Evolutionary conservation across 139 green algal species (phyloP), one percentile per base, ranked within the genome.

Genomic region (Picochlorum sp.): DNA sequence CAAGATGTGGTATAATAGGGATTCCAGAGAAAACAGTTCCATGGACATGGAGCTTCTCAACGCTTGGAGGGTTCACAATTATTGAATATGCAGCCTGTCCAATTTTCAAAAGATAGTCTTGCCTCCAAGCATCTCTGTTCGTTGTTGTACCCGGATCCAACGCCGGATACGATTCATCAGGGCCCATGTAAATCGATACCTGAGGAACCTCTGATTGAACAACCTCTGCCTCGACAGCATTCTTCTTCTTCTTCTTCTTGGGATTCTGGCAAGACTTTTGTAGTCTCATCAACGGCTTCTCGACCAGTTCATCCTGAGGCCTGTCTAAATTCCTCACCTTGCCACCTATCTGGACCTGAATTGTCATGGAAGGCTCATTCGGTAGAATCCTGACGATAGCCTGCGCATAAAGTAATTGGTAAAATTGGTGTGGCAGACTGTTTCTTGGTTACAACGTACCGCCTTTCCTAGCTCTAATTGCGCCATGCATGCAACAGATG

Each of bases 51-150:
- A 81, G 30, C 56, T 78, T 69, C 21, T 82, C 75, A 4, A 84
- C 69, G 2, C 77, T 76, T 5, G 87, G 87, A 57, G 86, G 83
- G 68, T 94, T 94, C 26, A 82, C 16, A 2, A 69, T 44, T 9
- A 94, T 52, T 0, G 50, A 18, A 58, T 85, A 88, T 9, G 50
- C 41, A 9, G 74, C 30, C 3, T 46, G 44, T 0, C 77, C 84
- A 2, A 94, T 71, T 9, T 61, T 54, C 56, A 94, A 79, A 51
- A 88, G 46, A 8, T 62, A 38, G 16, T 68, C 85, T 9, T 64
- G n/a, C 56, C 62, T 58, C 86, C 86, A 93, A 13, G 86, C 86
- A 20, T 79, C 72, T 18, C 67, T 68, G 68, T 92, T 92, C 4
- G 58, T 73, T 4, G 68, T 64, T 4, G 62, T 71, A 2, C 20